Evolutionary conservation across 2,329 filamentous ascomycete species (phyloP), one percentile per base, ranked within the genome.

Genomic region (Sporothrix phasma): DNA sequence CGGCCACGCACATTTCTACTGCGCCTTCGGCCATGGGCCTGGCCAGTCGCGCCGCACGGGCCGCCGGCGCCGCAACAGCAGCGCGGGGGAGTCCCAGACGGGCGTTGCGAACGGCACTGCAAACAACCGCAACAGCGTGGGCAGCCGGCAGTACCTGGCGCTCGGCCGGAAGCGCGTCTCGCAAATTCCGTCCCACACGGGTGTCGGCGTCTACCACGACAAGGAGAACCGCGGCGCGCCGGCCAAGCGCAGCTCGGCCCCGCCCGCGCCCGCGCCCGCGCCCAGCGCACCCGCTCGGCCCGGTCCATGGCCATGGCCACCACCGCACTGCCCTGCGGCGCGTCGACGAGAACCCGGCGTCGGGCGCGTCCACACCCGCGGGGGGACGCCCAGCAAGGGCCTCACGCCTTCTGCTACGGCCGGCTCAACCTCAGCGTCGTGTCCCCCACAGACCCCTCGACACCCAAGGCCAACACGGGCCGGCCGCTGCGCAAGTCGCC

Each of bases 61-160:
- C 17, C 22, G 31, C 49, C 53, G 34, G 22, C 56, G 56, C 17
- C 41, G 29, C 26, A 63, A 29, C 43, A 65, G 62, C 59, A 64
- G 53, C 73, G 7, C 58, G 63, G 70, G 70, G 4, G 43, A 65
- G 43, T 26, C 54, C 5, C n/a, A n/a, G n/a, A n/a, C n/a, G n/a
- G n/a, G n/a, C n/a, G n/a, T n/a, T n/a, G 59, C 41, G 51, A 56
- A 10, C 49, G 6, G 22, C 51, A 22, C 22, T 13, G 41, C 15
- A 46, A 62, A 34, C n/a, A 54, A 51, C 31, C 46, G 19, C 39
- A 64, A 62, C 41, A 34, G 29, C 51, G 37, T 65, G 29, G 65
- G 67, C 56, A 68, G 65, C 59, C 65, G 64, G 11, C 64, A 68
- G 64, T 68, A 68, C 62, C 59, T 68, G 43, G 46, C 67, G 8